A percentile compares a stretch with the other conserved stretches of the same genome.
These are phyloP conservation scores for Drosera capensis DNA, from an alignment of 148 eudicot species.

Conservation along the genomic window DNA sequence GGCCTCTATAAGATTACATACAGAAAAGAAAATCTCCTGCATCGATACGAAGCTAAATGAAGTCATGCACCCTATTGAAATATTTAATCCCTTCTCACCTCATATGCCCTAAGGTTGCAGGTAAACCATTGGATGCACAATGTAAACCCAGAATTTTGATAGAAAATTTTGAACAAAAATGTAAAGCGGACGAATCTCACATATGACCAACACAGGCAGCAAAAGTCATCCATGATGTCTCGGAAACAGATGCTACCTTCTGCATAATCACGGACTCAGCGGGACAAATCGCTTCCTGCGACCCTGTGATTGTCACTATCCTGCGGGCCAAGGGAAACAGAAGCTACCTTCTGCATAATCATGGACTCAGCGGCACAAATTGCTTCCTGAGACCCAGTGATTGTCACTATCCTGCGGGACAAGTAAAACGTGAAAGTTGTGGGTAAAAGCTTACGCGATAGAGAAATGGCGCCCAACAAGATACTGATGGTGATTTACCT, in stretches of 20 bases:
- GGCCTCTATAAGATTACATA: no score
- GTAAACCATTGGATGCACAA: no score
- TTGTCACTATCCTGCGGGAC: slow-evolving; percentile 82
- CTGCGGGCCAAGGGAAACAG: no score
- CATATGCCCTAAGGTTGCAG: no score
- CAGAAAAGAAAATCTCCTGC: no score
- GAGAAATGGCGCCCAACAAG: neutral
- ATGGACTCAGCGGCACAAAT: slow-evolving; percentile 66
- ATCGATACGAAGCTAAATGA: no score
- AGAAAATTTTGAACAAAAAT: no score
- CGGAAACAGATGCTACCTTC: slow-evolving; percentile 58
- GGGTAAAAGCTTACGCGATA: neutral
- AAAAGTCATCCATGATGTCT: slow-evolving; percentile 21
- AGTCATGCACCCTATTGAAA: no score
- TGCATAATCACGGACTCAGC: slow-evolving; percentile 76
- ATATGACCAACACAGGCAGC: no score
- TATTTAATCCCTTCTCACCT: no score
- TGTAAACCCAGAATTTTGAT: no score
- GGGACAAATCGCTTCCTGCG: slow-evolving; percentile 54
- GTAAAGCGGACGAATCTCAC: no score
- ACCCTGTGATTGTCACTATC: slow-evolving; percentile 90
- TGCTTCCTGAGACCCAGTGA: slow-evolving; percentile 75
- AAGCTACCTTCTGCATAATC: slow-evolving; percentile 65
- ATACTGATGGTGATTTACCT: slow-evolving; percentile 27
- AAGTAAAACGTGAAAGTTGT: neutral